phyloP scores from a whole-genome alignment of 441 rosid species.

The Viola pubescens region DNA sequence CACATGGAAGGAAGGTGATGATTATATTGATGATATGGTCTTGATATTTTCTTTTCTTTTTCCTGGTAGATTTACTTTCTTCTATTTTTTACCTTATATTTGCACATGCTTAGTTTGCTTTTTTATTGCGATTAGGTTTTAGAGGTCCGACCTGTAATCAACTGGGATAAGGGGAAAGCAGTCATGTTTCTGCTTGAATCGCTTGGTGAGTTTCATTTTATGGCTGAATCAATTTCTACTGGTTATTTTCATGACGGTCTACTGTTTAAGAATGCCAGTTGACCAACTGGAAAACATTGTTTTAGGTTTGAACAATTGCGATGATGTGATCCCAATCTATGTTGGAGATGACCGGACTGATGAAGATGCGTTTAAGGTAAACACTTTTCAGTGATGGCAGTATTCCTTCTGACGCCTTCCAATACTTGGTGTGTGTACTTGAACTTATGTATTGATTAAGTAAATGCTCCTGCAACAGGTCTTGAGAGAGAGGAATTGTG shows the following conservation, averaged over 20 bases:
- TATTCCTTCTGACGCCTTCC: too few species aligned
- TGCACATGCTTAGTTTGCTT: background rate
- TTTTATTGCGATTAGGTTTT: constrained; percentile 41
- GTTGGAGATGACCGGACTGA: constrained; percentile 95
- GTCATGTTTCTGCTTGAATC: constrained; percentile 86
- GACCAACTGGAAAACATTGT: background rate
- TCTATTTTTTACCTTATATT: too few species aligned
- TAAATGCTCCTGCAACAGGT: constrained; percentile 36
- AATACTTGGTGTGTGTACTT: background rate
- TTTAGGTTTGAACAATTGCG: constrained; percentile 58
- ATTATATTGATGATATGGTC: constrained; percentile 4
- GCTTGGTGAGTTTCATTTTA: constrained; percentile 45
- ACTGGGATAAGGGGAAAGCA: constrained; percentile 99
- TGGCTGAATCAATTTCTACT: background rate
- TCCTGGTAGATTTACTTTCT: too few species aligned
- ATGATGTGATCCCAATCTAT: constrained; percentile 88
- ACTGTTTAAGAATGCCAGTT: background rate
- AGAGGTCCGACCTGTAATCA: constrained; percentile 83
- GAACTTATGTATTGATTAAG: background rate
- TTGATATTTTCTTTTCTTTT: too few species aligned
- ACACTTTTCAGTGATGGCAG: background rate
- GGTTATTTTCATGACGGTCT: background rate
- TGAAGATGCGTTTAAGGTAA: constrained; percentile 94
- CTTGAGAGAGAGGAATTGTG: constrained; percentile 60
- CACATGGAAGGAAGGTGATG: constrained; percentile 88